phyloP scores from a whole-genome alignment of 805 yeast species.

The Sporopachydermia lactativora region DNA sequence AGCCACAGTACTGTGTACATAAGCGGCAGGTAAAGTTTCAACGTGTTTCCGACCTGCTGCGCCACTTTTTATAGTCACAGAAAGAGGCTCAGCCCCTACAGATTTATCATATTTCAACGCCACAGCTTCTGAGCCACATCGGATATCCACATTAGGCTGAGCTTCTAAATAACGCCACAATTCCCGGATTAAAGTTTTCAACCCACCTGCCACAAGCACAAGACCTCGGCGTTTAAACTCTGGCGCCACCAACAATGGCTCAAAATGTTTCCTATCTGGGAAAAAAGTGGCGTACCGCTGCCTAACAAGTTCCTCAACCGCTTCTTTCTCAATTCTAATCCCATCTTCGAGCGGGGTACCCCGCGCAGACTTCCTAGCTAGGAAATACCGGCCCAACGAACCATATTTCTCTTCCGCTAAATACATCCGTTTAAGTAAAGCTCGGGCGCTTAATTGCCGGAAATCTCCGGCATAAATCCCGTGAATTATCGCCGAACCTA shows the following conservation, averaged over 20 bases:
- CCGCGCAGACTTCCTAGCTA: not conserved
- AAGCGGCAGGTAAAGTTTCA: not conserved
- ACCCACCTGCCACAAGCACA: not conserved
- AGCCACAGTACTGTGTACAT: not conserved
- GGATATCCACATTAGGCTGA: not conserved
- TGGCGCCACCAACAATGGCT: not conserved
- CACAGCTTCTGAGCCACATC: not conserved
- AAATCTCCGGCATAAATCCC: conserved; percentile 91
- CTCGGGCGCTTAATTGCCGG: conserved; percentile 44
- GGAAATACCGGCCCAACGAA: conserved; percentile 19
- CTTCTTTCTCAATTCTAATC: not conserved
- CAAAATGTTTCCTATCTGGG: conserved; percentile 1
- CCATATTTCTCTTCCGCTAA: conserved; percentile 47
- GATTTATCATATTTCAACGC: not conserved
- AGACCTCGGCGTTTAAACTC: not conserved
- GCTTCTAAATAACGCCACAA: not conserved
- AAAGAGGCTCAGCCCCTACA: not conserved
- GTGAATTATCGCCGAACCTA: conserved; percentile 71
- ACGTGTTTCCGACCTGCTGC: too few relatives aligned
- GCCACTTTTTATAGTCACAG: not conserved
- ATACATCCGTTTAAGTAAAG: conserved; percentile 41
- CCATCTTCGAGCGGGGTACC: not conserved
- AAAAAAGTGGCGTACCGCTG: not conserved
- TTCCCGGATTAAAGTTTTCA: not conserved
- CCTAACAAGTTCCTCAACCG: not conserved